Evolutionary conservation across 2,329 filamentous ascomycete genomes (phyloP).

Genomic region (Botrytis fragariae): DNA sequence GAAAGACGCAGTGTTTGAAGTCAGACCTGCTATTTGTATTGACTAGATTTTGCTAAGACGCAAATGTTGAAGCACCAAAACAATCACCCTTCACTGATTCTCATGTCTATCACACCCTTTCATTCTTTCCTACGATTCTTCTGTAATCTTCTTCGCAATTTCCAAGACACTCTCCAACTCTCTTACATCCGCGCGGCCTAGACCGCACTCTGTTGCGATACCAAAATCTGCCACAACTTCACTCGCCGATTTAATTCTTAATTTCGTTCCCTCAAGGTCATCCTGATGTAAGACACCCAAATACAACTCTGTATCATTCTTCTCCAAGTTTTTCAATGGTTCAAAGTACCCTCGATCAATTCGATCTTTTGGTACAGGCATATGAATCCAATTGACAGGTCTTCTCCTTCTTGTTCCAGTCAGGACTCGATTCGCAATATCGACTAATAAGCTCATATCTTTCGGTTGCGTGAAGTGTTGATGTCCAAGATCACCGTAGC

Average conservation of each 20-base stretch:
- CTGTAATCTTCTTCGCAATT: constrained; percentile 12
- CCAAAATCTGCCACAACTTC: constrained; percentile 40
- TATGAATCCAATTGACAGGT: constrained; percentile 44
- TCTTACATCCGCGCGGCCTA: constrained; percentile 35
- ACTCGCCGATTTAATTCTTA: constrained; percentile 41
- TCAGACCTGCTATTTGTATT: not conserved
- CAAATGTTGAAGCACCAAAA: not conserved
- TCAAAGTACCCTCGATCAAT: constrained; percentile 41
- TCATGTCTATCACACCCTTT: not conserved
- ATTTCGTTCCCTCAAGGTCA: constrained; percentile 42
- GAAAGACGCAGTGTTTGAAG: not conserved
- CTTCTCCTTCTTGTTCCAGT: constrained; percentile 35
- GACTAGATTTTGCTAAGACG: not conserved
- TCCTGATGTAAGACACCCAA: constrained; percentile 43
- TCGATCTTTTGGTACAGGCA: constrained; percentile 44
- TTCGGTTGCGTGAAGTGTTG: constrained; percentile 46
- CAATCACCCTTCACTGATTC: not conserved
- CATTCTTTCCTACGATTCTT: not conserved
- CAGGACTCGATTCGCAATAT: constrained; percentile 38
- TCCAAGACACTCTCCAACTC: constrained; percentile 26
- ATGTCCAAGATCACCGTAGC: constrained; percentile 48
- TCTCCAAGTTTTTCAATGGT: constrained; percentile 40
- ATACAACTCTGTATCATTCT: constrained; percentile 40
- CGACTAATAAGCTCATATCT: constrained; percentile 37
- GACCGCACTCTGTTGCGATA: constrained; percentile 44